Evolutionary conservation across 139 green algal species (phyloP).

Genomic region (Trebouxia sp.): DNA sequence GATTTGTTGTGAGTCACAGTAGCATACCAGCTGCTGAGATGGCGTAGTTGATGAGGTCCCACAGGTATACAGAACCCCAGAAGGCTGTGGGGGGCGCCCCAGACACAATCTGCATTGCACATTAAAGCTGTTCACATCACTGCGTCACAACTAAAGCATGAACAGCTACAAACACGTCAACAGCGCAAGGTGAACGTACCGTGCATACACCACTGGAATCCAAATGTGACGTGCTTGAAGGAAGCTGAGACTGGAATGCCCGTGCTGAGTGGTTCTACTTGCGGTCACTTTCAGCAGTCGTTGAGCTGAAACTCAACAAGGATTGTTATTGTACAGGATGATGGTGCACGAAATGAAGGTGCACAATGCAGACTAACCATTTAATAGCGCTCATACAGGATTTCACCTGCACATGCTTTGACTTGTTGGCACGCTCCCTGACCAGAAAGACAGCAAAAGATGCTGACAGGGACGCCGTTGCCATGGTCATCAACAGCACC

Average conservation of each 20-base stretch:
- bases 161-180: conserved; percentile 36
- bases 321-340: too few relatives aligned
- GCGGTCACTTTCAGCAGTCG: too few relatives aligned
- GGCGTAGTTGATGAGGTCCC: conserved; percentile 56
- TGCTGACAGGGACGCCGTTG: conserved; percentile 55
- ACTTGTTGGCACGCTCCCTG: conserved; percentile 60
- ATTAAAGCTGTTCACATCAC: too few relatives aligned
- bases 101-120: conserved; percentile 55
- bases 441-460: conserved; percentile 70
- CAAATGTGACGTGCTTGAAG: too few relatives aligned
- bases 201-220: too few relatives aligned
- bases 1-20: neutral
- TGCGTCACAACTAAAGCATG: too few relatives aligned
- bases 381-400: too few relatives aligned
- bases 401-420: conserved; percentile 55
- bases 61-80: conserved; percentile 63
- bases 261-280: too few relatives aligned
- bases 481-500: conserved; percentile 73
- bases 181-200: neutral
- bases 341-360: too few relatives aligned
- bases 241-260: too few relatives aligned
- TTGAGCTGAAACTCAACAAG: too few relatives aligned
- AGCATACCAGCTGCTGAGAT: conserved; percentile 45
- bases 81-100: conserved; percentile 57
- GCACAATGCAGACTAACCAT: too few relatives aligned